phyloP scores from a whole-genome alignment of 768 basidiomycete species.

The Hemileccinum rubropunctum region DNA sequence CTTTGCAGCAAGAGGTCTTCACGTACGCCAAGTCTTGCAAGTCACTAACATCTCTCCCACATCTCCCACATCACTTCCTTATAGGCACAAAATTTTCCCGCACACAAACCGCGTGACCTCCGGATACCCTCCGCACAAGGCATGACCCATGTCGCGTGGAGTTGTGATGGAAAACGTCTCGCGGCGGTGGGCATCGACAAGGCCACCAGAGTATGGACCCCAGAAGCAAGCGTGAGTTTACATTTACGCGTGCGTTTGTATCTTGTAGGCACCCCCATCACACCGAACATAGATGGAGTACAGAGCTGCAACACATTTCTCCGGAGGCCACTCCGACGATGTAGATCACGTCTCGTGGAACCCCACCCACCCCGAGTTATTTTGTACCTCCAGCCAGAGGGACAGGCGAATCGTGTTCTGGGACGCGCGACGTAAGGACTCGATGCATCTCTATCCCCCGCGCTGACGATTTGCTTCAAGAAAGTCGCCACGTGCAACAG shows the following conservation, averaged over 20 bases:
- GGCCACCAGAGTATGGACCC: slow-evolving; percentile 69
- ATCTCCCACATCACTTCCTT: slow-evolving; percentile 10
- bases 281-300: slow-evolving; percentile 57
- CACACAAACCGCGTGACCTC: slow-evolving; percentile 75
- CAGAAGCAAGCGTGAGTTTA: slow-evolving; percentile 68
- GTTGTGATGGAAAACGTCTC: slow-evolving; percentile 76
- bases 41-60: slow-evolving; percentile 13
- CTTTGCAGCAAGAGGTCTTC: slow-evolving; percentile 66
- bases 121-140: slow-evolving; percentile 59
- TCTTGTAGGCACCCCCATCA: not conserved
- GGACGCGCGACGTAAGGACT: slow-evolving; percentile 72
- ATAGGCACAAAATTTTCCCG: slow-evolving; percentile 76
- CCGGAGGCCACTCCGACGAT: slow-evolving; percentile 73
- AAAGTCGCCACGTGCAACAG: slow-evolving; percentile 68
- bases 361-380: slow-evolving; percentile 79
- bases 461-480: slow-evolving; percentile 35
- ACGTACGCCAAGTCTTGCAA: slow-evolving; percentile 45
- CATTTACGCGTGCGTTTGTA: not conserved
- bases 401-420: slow-evolving; percentile 77
- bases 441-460: not conserved
- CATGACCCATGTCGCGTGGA: slow-evolving; percentile 82
- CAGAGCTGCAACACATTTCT: slow-evolving; percentile 60
- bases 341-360: slow-evolving; percentile 86
- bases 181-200: slow-evolving; percentile 84
- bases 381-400: slow-evolving; percentile 76